Base-by-base conservation (phyloP, 1,139 yeast species). In the Nematodospora anomalae region DNA sequence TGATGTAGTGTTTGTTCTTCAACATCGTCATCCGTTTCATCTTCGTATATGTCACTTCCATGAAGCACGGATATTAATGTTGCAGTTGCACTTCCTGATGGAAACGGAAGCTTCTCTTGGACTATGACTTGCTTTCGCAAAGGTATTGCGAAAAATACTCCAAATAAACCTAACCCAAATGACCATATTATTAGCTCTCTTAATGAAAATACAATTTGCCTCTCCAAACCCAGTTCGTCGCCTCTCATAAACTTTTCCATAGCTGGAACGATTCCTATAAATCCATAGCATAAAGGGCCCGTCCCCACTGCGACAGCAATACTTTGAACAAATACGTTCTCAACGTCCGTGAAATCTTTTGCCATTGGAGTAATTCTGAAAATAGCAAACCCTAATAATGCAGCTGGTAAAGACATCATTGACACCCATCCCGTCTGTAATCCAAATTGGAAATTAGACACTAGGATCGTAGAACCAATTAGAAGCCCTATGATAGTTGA, bases 341-440 rank as follows among this genome's bases (percentile, higher is more conserved):
- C 97, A 11, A 87, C 96, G 45, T 89, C 96, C 1, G 95, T 76
- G 56, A 92, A 87, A 6, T 73, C 71, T 21, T 45, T 44, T 38
- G 57, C 65, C 50, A 52, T 76, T 27, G 67, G 73, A 36, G 77
- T 69, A 3, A 76, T 50, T 48, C 79, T 83, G 64, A 90, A 92
- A 16, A 84, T 65, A 0, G 96, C 86, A 60, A 80, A 90, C 1
- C 95, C 97, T 15, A 92, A 61, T 35, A 92, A 62, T 0, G 97
- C 96, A 5, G 96, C 84, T 0, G 98, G 97, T 38, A 92, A 67
- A n/a, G 96, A 85, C 98, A 92, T 92, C 98, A 92, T 92, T 6
- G 96, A 88, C 2, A 92, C 97, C 98, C 98, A 92, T 2, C 98
- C 98, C 0, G 97, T 90, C 55, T 92, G 98, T 20, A 92, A 68